phyloP scores from a whole-genome alignment of 805 yeast species.

The Myxozyma neotropica region DNA sequence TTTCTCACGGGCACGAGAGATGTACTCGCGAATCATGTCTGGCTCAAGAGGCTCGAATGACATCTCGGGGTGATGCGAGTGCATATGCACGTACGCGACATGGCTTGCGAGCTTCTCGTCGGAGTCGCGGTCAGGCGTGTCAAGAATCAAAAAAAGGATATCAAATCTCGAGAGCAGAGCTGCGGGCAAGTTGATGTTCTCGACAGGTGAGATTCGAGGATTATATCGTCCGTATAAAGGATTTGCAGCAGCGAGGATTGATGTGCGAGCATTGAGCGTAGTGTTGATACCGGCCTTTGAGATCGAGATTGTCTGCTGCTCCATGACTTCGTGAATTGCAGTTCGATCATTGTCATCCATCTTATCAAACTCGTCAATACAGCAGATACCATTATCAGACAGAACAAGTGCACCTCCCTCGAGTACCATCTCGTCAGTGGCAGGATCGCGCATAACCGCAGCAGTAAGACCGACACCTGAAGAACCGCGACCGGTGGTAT shows the following conservation, averaged over 20 bases:
- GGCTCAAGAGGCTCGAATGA: constrained; percentile 78
- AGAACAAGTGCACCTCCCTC: constrained; percentile 98
- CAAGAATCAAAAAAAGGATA: constrained; percentile 80
- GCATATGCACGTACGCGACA: constrained; percentile 95
- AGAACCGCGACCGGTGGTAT: constrained; percentile 97
- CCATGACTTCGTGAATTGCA: constrained; percentile 99
- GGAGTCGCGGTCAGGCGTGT: constrained; percentile 73
- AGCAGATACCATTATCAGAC: constrained; percentile 97
- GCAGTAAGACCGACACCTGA: constrained; percentile 99
- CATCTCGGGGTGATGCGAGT: constrained; percentile 79
- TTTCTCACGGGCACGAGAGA: constrained; percentile 78
- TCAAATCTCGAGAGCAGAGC: constrained; percentile 95
- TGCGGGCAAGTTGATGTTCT: constrained; percentile 94
- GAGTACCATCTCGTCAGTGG: constrained; percentile 96
- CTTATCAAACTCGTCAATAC: constrained; percentile 98
- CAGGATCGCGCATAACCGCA: constrained; percentile 97
- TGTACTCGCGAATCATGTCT: constrained; percentile 78
- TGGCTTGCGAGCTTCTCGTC: constrained; percentile 90
- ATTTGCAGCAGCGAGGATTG: constrained; percentile 97
- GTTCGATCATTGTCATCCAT: constrained; percentile 98
- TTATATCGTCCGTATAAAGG: constrained; percentile 95
- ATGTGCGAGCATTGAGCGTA: constrained; percentile 91
- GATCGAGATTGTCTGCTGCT: constrained; percentile 96
- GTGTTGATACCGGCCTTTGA: constrained; percentile 98
- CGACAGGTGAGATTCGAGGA: constrained; percentile 85